Percentiles rank a stretch among this genome's conserved stretches.
These are phyloP conservation scores for Lentinula boryana DNA, from an alignment of 768 basidiomycete genomes.

Conservation along the genomic window DNA sequence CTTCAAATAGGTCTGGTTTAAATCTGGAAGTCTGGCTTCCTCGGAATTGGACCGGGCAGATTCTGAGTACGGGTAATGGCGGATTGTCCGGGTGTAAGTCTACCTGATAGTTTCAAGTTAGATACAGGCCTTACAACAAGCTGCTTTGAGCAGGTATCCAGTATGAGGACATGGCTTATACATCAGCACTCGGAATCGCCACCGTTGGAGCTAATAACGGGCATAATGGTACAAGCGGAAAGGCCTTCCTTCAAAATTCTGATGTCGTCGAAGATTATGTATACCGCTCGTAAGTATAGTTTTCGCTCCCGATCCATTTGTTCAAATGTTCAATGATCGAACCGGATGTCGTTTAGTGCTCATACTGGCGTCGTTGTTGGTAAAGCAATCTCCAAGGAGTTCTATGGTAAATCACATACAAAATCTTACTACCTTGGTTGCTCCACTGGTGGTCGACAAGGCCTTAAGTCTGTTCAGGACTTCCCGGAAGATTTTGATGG, in stretches of 20 bases:
- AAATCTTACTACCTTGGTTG: slow-evolving; percentile 19
- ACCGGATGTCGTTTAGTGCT: neutral
- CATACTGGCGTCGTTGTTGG: slow-evolving; percentile 13
- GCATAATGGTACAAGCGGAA: slow-evolving; percentile 13
- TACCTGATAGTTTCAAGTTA: neutral
- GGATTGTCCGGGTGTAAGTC: slow-evolving; percentile 11
- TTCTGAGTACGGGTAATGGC: slow-evolving; percentile 11
- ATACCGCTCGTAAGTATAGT: slow-evolving; percentile 11
- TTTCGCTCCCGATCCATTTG: too few species aligned
- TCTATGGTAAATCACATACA: slow-evolving; percentile 10
- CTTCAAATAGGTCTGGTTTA: slow-evolving; percentile 7
- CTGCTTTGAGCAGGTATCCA: slow-evolving; percentile 12
- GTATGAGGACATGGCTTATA: slow-evolving; percentile 12
- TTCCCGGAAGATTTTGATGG: slow-evolving; percentile 20
- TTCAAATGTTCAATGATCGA: neutral
- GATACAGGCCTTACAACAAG: neutral
- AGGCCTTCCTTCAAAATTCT: slow-evolving; percentile 11
- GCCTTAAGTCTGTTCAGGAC: slow-evolving; percentile 12
- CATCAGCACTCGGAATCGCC: slow-evolving; percentile 12
- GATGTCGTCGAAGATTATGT: slow-evolving; percentile 16
- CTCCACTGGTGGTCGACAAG: slow-evolving; percentile 19
- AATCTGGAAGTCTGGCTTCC: slow-evolving; percentile 12
- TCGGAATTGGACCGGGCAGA: slow-evolving; percentile 8
- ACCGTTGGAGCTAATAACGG: slow-evolving; percentile 13
- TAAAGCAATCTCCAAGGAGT: slow-evolving; percentile 13